Base-by-base conservation (phyloP, 2,329 filamentous ascomycete species). In the Colletotrichum higginsianum region DNA sequence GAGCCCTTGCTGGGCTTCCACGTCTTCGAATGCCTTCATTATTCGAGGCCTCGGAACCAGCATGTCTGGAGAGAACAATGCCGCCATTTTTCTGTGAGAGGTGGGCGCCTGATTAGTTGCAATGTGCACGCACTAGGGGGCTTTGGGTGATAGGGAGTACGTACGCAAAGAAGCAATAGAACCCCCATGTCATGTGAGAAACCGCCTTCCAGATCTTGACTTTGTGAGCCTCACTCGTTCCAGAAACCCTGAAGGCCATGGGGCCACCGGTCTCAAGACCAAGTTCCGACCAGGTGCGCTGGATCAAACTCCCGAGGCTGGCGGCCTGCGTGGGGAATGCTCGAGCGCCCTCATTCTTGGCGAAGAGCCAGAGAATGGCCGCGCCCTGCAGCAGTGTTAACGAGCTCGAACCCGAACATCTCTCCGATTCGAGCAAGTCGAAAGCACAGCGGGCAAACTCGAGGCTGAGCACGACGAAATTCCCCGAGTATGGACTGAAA, bases 131-230 rank as follows among this genome's bases (percentile, higher is more conserved):
- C 23, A 6, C 15, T 11, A 47, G 42, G 40, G 38, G 23, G 16
- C 8, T 1, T 11, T 2, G 26, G 6, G 4, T 30, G 49, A 21
- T 38, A 3, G 46, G 18, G 16, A n/a, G 38, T 0, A 42, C 77
- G 58, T 65, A 77, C 76, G 66, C 66, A 16, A 77, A 73, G 12
- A 77, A 56, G 63, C 62, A 73, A 35, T 76, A 77, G 9, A 78
- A 70, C 2, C 76, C 77, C 74, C 75, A 77, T 6, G 70, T 26
- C 5, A 76, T 74, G 3, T 56, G 66, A 3, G 71, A 71, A 7
- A 73, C 7, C 2, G 74, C 75, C 56, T 74, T 67, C 13, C 64
- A 47, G 13, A 60, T 52, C 16, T 53, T 56, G 13, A 15, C n/a
- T 16, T 61, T 49, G 11, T 40, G 13, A 11, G 23, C 6, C 3